A percentile compares a stretch with the other conserved stretches of the same genome.
Evolutionary conservation across 306 rosid species (phyloP).

Genomic region (Mimosa pudica): DNA sequence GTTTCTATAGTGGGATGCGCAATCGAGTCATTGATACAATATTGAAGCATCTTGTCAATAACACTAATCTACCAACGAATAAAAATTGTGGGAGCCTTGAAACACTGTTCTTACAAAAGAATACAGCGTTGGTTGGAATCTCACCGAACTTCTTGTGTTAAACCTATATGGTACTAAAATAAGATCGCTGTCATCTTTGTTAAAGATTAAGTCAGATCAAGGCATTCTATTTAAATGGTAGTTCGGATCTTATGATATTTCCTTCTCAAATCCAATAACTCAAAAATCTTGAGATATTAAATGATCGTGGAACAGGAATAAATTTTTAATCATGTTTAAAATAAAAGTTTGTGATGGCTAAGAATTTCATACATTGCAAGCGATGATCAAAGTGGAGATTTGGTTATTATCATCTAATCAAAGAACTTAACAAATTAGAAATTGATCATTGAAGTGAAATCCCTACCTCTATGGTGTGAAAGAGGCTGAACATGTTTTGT

Average conservation of each 20-base stretch:
- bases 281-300: conserved; percentile 13
- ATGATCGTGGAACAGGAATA: background rate
- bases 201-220: background rate
- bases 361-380: conserved; percentile 10
- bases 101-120: conserved; percentile 1
- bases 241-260: background rate
- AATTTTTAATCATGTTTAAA: background rate
- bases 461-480: too few relatives aligned
- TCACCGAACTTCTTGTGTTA: background rate
- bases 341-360: background rate
- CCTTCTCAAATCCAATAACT: background rate
- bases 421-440: background rate
- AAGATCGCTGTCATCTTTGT: background rate
- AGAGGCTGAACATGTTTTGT: too few relatives aligned
- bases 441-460: background rate
- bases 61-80: background rate
- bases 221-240: conserved; percentile 4
- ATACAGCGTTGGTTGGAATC: background rate
- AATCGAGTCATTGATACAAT: too few relatives aligned
- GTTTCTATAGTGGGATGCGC: too few relatives aligned
- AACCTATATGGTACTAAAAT: conserved; percentile 20
- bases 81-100: background rate
- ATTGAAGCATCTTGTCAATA: too few relatives aligned
- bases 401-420: background rate
- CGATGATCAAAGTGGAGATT: too few relatives aligned